Conservation (phyloP, 768 basidiomycete species). For the Leucocoprinus birnbaumii region DNA sequence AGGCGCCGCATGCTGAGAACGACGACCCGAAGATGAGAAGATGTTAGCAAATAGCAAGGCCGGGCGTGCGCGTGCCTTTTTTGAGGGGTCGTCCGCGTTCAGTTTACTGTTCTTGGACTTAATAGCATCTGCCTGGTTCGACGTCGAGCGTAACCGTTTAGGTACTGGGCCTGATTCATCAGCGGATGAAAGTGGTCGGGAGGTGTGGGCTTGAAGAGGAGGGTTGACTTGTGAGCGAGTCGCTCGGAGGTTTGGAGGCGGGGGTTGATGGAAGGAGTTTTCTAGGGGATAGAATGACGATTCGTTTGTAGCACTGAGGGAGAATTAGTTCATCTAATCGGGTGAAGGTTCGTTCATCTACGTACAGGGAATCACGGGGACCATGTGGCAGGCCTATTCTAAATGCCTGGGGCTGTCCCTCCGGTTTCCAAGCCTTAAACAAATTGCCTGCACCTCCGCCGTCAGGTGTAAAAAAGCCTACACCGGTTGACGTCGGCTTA, state of each 20-base stretch:
- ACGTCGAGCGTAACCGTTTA: slow-evolving; percentile 70
- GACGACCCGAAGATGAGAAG: slow-evolving; percentile 84
- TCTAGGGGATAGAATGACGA: slow-evolving; percentile 44
- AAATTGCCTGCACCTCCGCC: slow-evolving; percentile 49
- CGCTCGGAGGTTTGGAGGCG: slow-evolving; percentile 32
- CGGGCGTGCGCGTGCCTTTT: slow-evolving; percentile 92
- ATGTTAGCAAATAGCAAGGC: slow-evolving; percentile 84
- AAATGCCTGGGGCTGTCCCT: slow-evolving; percentile 50
- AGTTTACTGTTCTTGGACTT: slow-evolving; percentile 62
- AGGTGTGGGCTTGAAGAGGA: slow-evolving; percentile 45
- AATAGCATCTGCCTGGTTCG: slow-evolving; percentile 47
- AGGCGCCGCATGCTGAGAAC: slow-evolving; percentile 70
- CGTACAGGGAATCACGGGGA: slow-evolving; percentile 66
- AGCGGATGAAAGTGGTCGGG: slow-evolving; percentile 76
- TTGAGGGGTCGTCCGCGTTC: slow-evolving; percentile 66
- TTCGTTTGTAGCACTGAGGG: slow-evolving; percentile 54
- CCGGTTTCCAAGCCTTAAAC: slow-evolving; percentile 57
- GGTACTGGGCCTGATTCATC: slow-evolving; percentile 78
- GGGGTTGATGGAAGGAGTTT: slow-evolving; percentile 45
- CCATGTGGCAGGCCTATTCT: slow-evolving; percentile 50
- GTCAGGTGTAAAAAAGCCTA: slow-evolving; percentile 79
- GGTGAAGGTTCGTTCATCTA: not conserved
- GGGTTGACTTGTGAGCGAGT: slow-evolving; percentile 38
- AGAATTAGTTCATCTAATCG: not conserved
- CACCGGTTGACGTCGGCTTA: slow-evolving; percentile 56